Percentiles rank a stretch among this genome's conserved stretches.
Evolutionary conservation across 352 stramenopile species (phyloP).

Genomic region (Paralagenidium karlingii): DNA sequence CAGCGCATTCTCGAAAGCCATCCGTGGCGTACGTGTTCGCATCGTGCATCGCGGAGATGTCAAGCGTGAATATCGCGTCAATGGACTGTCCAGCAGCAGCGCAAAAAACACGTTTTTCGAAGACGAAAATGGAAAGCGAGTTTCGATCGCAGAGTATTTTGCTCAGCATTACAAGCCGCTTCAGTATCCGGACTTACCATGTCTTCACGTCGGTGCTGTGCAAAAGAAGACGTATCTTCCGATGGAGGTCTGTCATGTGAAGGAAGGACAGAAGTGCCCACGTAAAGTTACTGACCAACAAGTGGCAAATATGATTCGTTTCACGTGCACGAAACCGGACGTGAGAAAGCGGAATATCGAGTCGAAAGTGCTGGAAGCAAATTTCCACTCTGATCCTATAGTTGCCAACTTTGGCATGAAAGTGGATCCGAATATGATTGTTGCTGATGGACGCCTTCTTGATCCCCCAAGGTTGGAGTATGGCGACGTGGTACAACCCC

Average conservation of each 20-base stretch:
- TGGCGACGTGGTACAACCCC: constrained; percentile 20
- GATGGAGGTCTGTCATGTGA: constrained; percentile 70
- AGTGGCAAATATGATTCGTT: constrained; percentile 71
- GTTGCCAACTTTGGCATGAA: constrained; percentile 40
- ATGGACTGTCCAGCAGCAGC: constrained; percentile 30
- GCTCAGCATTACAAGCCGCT: constrained; percentile 34
- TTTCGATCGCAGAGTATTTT: constrained; percentile 56
- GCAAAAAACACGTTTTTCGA: constrained; percentile 41
- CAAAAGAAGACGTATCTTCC: constrained; percentile 72
- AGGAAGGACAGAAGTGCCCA: constrained; percentile 55
- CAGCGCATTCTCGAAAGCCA: constrained; percentile 31
- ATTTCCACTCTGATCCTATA: constrained; percentile 35
- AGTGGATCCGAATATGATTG: constrained; percentile 40
- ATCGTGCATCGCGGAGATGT: constrained; percentile 50
- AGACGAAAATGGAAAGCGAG: constrained; percentile 26
- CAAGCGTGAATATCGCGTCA: constrained; percentile 45
- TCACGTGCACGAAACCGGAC: constrained; percentile 40
- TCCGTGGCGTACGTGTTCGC: constrained; percentile 49
- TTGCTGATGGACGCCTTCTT: constrained; percentile 28
- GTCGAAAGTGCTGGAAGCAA: constrained; percentile 34
- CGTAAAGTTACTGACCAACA: constrained; percentile 71
- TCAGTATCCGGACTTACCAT: constrained; percentile 58
- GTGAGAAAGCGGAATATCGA: constrained; percentile 49
- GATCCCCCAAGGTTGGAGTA: constrained; percentile 38
- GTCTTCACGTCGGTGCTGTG: constrained; percentile 59